A percentile compares a stretch with the other conserved stretches of the same genome.
Conservation (phyloP, 2,329 filamentous ascomycete genomes). For the Botryotinia globosa region DNA sequence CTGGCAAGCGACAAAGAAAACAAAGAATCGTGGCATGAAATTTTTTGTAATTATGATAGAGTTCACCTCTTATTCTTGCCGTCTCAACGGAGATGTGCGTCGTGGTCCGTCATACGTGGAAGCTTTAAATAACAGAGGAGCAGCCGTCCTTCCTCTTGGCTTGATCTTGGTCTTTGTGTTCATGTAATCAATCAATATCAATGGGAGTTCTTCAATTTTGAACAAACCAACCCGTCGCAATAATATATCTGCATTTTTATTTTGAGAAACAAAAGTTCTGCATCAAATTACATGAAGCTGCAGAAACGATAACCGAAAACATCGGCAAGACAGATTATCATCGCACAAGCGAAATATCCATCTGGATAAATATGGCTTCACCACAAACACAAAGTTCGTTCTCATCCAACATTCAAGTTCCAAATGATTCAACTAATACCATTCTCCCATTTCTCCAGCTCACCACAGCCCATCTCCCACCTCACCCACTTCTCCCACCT, state of each 20-base stretch:
- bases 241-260: background rate
- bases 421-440: background rate
- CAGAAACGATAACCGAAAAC: background rate
- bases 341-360: background rate
- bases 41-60: background rate
- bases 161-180: slow-evolving; percentile 11
- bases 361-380: slow-evolving; percentile 7
- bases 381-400: slow-evolving; percentile 16
- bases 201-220: background rate
- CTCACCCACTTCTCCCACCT: background rate
- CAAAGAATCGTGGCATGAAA: slow-evolving; percentile 9
- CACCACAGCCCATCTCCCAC: slow-evolving; percentile 7
- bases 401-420: background rate
- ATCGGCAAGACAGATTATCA: background rate
- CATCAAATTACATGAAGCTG: slow-evolving; percentile 4
- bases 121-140: slow-evolving; percentile 5
- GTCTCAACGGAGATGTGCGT: background rate
- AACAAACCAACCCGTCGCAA: background rate
- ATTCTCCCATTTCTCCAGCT: background rate
- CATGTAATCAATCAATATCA: slow-evolving; percentile 4
- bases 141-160: slow-evolving; percentile 15
- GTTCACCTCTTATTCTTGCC: background rate
- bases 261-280: background rate
- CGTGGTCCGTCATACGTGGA: background rate
- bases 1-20: slow-evolving; percentile 2